phyloP scores from a whole-genome alignment of 2,329 filamentous ascomycete genomes.

The Biscogniauxia marginata region DNA sequence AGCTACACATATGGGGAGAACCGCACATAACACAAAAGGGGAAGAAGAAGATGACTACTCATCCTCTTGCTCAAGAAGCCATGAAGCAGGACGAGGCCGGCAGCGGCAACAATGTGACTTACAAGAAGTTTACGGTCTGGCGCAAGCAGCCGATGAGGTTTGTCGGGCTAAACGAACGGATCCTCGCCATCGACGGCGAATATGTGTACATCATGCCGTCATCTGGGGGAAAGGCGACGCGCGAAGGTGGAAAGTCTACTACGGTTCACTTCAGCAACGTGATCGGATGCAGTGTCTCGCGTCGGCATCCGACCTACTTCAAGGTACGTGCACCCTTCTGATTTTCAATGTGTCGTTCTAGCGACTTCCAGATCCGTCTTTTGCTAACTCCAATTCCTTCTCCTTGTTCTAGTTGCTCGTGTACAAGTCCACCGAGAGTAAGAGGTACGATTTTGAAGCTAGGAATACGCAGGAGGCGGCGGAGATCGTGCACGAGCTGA shows the following conservation, averaged over 20 bases:
- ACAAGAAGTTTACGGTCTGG: slow-evolving; percentile 77
- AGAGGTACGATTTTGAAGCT: slow-evolving; percentile 85
- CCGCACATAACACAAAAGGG: slow-evolving; percentile 44
- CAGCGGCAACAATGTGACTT: slow-evolving; percentile 51
- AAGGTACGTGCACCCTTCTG: slow-evolving; percentile 51
- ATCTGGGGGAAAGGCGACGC: slow-evolving; percentile 62
- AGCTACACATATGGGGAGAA: slow-evolving; percentile 53
- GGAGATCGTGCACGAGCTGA: slow-evolving; percentile 78
- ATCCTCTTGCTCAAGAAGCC: slow-evolving; percentile 66
- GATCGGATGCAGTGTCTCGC: slow-evolving; percentile 76
- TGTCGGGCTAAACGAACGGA: slow-evolving; percentile 70
- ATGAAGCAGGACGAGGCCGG: slow-evolving; percentile 59
- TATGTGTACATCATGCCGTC: slow-evolving; percentile 83
- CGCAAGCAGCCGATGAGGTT: slow-evolving; percentile 82
- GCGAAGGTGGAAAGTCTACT: slow-evolving; percentile 69
- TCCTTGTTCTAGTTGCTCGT: slow-evolving; percentile 66
- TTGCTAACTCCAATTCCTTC: slow-evolving; percentile 1
- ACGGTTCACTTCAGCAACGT: slow-evolving; percentile 82
- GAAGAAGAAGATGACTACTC: slow-evolving; percentile 57
- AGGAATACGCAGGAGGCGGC: slow-evolving; percentile 67
- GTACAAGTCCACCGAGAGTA: slow-evolving; percentile 72
- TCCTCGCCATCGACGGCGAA: slow-evolving; percentile 79
- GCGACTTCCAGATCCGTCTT: neutral
- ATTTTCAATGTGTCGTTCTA: neutral
- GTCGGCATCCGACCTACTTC: slow-evolving; percentile 78